Conservation (phyloP, 2,329 filamentous ascomycete species). For the Epichloe uncinata region DNA sequence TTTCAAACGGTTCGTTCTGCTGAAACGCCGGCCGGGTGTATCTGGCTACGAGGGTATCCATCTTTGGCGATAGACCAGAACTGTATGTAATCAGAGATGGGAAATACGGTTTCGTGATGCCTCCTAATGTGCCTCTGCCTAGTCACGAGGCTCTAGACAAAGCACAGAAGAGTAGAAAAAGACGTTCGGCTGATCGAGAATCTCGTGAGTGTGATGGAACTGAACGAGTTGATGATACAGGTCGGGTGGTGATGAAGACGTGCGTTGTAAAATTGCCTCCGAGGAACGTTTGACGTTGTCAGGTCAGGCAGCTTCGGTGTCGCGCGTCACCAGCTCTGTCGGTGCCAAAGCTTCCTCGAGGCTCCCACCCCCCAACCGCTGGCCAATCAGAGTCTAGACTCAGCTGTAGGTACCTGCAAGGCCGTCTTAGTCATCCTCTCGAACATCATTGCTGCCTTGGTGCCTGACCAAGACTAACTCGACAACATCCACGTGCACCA, state of each 20-base stretch:
- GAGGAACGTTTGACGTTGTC: neutral
- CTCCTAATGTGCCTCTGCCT: neutral
- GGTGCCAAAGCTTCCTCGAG: neutral
- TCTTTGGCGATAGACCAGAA: conserved; percentile 25
- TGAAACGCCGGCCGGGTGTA: conserved; percentile 72
- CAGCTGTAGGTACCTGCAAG: neutral
- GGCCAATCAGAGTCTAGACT: neutral
- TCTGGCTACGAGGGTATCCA: conserved; percentile 88
- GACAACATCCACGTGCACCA: neutral
- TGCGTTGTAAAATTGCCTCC: too few species aligned
- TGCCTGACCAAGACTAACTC: neutral
- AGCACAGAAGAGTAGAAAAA: neutral
- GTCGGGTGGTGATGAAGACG: neutral
- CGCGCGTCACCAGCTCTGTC: conserved; percentile 24
- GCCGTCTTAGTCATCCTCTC: neutral
- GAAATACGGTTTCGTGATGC: neutral
- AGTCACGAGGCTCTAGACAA: neutral
- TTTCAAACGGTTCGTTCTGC: conserved; percentile 55
- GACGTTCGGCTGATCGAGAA: conserved; percentile 8
- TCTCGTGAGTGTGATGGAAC: neutral
- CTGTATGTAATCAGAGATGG: neutral
- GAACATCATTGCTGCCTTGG: neutral
- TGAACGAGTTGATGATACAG: neutral
- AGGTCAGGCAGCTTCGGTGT: conserved; percentile 30
- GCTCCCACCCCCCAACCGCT: too few species aligned